A percentile compares a stretch with the other conserved stretches of the same genome.
Conservation (phyloP, 2,329 filamentous ascomycete species). For the Coleophoma eucalyptorum region DNA sequence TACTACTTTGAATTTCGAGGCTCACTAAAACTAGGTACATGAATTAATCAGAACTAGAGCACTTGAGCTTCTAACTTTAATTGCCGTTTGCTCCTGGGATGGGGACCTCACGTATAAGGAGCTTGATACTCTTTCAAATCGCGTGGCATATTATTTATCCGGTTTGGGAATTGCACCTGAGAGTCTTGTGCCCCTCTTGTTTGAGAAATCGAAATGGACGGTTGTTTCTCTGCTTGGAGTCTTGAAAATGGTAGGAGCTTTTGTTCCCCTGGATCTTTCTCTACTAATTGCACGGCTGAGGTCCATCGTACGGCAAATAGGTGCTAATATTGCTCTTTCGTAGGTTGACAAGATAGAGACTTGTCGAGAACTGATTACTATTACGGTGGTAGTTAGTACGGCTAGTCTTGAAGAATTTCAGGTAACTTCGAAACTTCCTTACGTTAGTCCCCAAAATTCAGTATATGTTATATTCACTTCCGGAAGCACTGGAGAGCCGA, state of each 20-base stretch:
- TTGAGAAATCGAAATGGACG: slow-evolving; percentile 17
- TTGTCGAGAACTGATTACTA: no score
- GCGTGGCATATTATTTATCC: slow-evolving; percentile 8
- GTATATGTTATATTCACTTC: slow-evolving; percentile 10
- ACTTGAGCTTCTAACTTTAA: no score
- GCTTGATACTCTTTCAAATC: slow-evolving; percentile 5
- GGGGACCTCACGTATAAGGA: slow-evolving; percentile 13
- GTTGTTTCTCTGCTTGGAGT: slow-evolving; percentile 16
- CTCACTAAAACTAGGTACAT: no score
- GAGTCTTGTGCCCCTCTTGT: slow-evolving; percentile 13
- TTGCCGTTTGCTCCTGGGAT: slow-evolving; percentile 10
- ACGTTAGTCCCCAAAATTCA: no score
- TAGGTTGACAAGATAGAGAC: no score
- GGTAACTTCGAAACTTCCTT: no score
- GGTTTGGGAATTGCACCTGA: slow-evolving; percentile 3
- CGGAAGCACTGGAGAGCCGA: slow-evolving; percentile 23
- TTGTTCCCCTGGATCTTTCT: slow-evolving; percentile 21
- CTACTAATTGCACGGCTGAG: slow-evolving; percentile 16
- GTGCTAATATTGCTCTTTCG: neutral
- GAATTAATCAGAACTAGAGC: no score
- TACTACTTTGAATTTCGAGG: no score
- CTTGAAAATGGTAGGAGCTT: slow-evolving; percentile 16
- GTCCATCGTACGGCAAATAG: neutral
- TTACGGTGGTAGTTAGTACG: no score
- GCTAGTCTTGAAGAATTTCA: no score